Evolutionary conservation across 192 early-diverging fungal genomes (phyloP), one percentile per base, ranked within the genome.

Genomic region (Bifiguratus adelaidae): DNA sequence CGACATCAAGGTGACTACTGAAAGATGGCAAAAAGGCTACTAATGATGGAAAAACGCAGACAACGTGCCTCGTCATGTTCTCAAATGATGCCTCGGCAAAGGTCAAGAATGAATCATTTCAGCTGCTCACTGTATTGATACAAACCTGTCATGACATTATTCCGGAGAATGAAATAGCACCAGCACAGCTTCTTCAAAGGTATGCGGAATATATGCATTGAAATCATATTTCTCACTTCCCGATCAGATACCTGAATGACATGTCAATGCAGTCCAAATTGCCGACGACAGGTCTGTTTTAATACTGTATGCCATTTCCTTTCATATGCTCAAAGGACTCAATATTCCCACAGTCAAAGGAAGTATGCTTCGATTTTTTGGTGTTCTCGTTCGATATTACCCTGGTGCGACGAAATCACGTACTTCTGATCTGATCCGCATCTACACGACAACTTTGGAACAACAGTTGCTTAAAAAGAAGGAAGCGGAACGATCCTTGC

Each of bases 351-450:
- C 26, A 36, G 68, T 71, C 7, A 68, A 71, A 40, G 65, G 63
- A 0, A 48, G 54, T 18, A 45, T 71, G n/a, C 42, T 73, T 8
- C 48, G 61, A 20, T 46, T 73, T 7, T 48, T 77, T 11, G 70
- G 71, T 1, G 35, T 56, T 9, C 57, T 77, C 30, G 49, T 58
- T 1, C 41, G 53, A 41, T 47, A 66, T 25, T 65, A 57, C 15
- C 62, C 68, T 6, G 50, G 56, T 16, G 32, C 47, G 15, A 41
- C 55, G 0, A 35, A 50, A 2, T 23, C 26, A 11, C 48, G 46
- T 12, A 30, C 38, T 8, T 3, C 43, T 0, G 46, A 48, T 11
- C 22, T 68, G 13, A 27, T 68, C 13, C 61, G 61, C 8, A 58
- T 62, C 50, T 68, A 50, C 32, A 1, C 60, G n/a, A 53, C 24